Evolutionary conservation across 139 green algal species (phyloP).

Genomic region (Micromonas commoda): DNA sequence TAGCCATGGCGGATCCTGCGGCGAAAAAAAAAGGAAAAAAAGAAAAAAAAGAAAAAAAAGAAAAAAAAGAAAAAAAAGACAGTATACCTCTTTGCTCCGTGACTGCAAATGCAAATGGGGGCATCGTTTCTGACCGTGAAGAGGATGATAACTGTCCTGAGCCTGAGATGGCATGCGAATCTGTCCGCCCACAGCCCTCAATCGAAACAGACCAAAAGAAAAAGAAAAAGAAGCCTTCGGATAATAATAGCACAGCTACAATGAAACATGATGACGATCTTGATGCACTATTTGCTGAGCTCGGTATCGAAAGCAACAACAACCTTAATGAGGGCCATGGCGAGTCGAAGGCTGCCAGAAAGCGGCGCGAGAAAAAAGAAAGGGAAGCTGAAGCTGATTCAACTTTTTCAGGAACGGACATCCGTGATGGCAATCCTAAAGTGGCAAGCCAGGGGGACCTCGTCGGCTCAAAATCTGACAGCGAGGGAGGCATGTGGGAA

Average conservation of each 20-base stretch:
- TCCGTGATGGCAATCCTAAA: no score
- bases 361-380: conserved; percentile 12
- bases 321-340: conserved; percentile 56
- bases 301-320: conserved; percentile 41
- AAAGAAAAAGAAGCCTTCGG: conserved; percentile 47
- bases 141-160: no score
- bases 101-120: no score
- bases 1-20: background rate
- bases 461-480: no score
- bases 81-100: background rate
- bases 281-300: conserved; percentile 32
- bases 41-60: conserved; percentile 35
- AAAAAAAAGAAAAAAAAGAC: background rate
- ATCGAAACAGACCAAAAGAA: conserved; percentile 44
- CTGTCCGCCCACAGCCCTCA: no score
- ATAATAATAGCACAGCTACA: no score
- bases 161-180: no score
- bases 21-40: conserved; percentile 32
- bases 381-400: conserved; percentile 3
- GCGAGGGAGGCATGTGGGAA: no score
- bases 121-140: no score
- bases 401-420: no score
- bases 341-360: conserved; percentile 37
- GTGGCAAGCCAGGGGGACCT: no score
- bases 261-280: conserved; percentile 45